A percentile compares a stretch with the other conserved stretches of the same genome.
phyloP scores from a whole-genome alignment of 805 yeast species.

The Schizosaccharomyces octosporus region DNA sequence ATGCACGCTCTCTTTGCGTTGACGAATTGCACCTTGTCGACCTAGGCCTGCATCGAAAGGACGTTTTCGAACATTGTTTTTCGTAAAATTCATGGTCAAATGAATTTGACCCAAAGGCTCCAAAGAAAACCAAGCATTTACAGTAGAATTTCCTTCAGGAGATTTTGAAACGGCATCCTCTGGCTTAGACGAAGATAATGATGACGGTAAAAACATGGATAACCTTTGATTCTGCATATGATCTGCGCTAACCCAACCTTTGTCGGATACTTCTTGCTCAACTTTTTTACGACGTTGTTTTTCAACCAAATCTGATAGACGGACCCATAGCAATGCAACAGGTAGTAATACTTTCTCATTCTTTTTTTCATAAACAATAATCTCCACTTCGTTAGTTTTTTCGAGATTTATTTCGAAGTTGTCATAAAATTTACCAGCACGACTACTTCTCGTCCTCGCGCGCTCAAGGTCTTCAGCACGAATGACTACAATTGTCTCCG shows the following conservation, averaged over 20 bases:
- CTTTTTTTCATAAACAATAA: conserved; percentile 57
- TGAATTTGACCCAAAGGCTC: conserved; percentile 88
- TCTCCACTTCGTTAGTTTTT: conserved; percentile 76
- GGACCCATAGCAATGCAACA: conserved; percentile 79
- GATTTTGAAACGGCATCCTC: conserved; percentile 12
- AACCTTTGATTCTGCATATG: neutral
- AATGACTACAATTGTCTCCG: conserved; percentile 53
- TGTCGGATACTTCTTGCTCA: conserved; percentile 38
- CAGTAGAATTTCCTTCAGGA: conserved; percentile 12
- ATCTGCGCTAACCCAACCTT: conserved; percentile 77
- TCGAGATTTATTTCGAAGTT: conserved; percentile 59
- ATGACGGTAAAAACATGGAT: neutral
- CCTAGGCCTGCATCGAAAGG: conserved; percentile 28
- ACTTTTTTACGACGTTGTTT: conserved; percentile 80
- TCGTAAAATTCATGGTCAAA: conserved; percentile 54
- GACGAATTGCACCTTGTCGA: conserved; percentile 95
- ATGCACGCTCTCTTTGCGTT: conserved; percentile 57
- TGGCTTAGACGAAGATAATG: conserved; percentile 6
- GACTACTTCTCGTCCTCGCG: conserved; percentile 48
- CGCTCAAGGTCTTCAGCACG: conserved; percentile 75
- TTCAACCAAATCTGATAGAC: conserved; percentile 77
- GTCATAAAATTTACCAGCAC: conserved; percentile 66
- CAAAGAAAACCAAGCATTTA: conserved; percentile 67
- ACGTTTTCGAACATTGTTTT: conserved; percentile 27
- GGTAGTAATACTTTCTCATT: conserved; percentile 38